Conservation (phyloP, 2,329 filamentous ascomycete genomes). For the Fusarium papillatum region DNA sequence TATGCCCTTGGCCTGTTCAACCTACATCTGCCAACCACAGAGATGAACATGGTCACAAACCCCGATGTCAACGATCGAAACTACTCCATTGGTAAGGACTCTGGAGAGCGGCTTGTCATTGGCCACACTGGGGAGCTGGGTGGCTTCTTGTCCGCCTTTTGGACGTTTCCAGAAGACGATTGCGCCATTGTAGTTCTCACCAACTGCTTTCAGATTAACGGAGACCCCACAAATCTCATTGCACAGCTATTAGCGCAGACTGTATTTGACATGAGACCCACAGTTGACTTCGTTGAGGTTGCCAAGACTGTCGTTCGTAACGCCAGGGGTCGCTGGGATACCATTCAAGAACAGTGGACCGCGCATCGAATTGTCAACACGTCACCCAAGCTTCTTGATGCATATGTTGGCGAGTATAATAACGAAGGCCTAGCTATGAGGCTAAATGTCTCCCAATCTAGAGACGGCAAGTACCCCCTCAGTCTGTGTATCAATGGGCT, state of each 20-base stretch:
- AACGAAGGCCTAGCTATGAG: neutral
- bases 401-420: neutral
- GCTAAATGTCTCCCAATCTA: rapidly evolving
- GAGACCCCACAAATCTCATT: conserved; percentile 6
- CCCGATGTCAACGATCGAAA: neutral
- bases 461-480: neutral
- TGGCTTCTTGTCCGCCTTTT: neutral
- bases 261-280: conserved; percentile 1
- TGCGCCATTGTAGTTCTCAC: conserved; percentile 6
- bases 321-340: neutral
- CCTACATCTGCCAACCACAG: neutral
- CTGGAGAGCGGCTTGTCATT: neutral
- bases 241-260: neutral
- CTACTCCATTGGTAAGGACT: neutral
- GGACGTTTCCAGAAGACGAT: conserved; percentile 14
- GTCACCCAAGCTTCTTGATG: too few species aligned
- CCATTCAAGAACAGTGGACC: neutral
- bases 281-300: neutral
- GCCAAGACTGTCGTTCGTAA: neutral
- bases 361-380: neutral
- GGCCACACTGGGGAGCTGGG: conserved; percentile 8
- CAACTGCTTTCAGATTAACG: conserved; percentile 7
- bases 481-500: neutral
- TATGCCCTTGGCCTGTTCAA: conserved; percentile 6
- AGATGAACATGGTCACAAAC: conserved; percentile 8